These are phyloP conservation scores for Saussurea involucrata DNA, from an alignment of 129 eudicot genomes.

Conservation along the genomic window DNA sequence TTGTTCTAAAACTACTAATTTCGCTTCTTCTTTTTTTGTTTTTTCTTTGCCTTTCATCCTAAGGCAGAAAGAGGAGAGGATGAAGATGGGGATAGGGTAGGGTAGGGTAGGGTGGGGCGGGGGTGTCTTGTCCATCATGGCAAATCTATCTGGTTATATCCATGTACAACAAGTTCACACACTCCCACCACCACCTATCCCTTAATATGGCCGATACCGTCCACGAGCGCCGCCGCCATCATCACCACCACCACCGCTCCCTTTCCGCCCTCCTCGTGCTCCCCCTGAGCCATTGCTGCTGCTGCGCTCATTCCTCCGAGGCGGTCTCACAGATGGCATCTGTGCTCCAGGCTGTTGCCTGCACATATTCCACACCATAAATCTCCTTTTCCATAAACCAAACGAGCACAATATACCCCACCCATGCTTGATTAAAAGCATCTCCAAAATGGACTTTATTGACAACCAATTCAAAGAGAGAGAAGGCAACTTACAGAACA, in stretches of 20 bases:
- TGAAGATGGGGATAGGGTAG: background rate
- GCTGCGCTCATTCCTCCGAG: conserved; percentile 66
- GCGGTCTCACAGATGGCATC: conserved; percentile 61
- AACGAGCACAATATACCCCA: background rate
- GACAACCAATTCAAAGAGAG: background rate
- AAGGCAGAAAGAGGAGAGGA: background rate
- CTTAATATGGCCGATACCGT: conserved; percentile 76
- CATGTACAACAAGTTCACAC: conserved; percentile 14
- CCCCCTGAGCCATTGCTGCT: conserved; percentile 58
- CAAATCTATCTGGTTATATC: conserved; percentile 3
- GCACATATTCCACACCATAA: conserved; percentile 21
- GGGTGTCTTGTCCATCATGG: conserved; percentile 7
- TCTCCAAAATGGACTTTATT: background rate
- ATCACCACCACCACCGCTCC: conserved; percentile 49
- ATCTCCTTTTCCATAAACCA: background rate
- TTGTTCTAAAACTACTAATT: conserved; percentile 10
- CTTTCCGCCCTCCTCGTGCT: conserved; percentile 48
- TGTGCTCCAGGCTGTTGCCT: conserved; percentile 92
- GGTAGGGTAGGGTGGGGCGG: background rate
- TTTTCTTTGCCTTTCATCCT: background rate
- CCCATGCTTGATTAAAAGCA: background rate
- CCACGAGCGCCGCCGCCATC: conserved; percentile 42
- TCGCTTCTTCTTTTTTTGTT: background rate
- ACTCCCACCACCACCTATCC: conserved; percentile 16
- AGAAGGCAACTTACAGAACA: conserved; percentile 87